phyloP scores from a whole-genome alignment of 1,284 basidiomycete genomes.

The Amylostereum areolatum region DNA sequence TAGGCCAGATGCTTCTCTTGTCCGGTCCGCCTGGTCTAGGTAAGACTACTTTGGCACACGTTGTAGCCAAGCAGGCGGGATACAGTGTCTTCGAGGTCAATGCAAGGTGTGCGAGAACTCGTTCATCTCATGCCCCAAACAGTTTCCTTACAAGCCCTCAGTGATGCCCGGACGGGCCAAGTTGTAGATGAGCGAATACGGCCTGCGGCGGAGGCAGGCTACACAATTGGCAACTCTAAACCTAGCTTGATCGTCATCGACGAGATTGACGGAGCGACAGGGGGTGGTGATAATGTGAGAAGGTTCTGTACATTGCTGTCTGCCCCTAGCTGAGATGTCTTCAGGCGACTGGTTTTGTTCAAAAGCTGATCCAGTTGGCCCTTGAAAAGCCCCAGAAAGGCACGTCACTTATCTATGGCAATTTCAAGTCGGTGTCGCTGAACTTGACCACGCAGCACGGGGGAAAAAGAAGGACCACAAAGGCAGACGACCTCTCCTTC shows the following conservation, averaged over 20 bases:
- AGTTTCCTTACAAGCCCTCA: constrained; percentile 30
- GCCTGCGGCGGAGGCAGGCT: constrained; percentile 83
- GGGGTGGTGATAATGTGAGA: constrained; percentile 79
- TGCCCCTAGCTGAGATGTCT: no score
- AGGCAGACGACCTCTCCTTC: constrained; percentile 67
- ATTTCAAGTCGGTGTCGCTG: background rate
- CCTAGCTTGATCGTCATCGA: constrained; percentile 93
- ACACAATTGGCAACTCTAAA: constrained; percentile 66
- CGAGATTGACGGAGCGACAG: constrained; percentile 96
- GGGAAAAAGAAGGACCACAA: constrained; percentile 37
- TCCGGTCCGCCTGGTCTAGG: constrained; percentile 95
- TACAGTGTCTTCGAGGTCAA: constrained; percentile 97
- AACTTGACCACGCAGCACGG: constrained; percentile 23
- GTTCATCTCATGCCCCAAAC: no score
- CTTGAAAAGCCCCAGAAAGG: constrained; percentile 61
- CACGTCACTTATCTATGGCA: background rate
- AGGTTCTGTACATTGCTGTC: background rate
- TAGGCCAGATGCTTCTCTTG: constrained; percentile 75
- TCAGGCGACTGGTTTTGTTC: constrained; percentile 71
- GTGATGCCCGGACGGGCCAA: constrained; percentile 85
- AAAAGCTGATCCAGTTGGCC: constrained; percentile 78
- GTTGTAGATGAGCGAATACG: constrained; percentile 84
- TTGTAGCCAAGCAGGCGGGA: constrained; percentile 89
- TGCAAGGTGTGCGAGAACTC: constrained; percentile 75
- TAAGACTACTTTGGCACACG: constrained; percentile 95